These are phyloP conservation scores for Colletotrichum theobromicola DNA, from an alignment of 2,329 filamentous ascomycete species.

Conservation along the genomic window DNA sequence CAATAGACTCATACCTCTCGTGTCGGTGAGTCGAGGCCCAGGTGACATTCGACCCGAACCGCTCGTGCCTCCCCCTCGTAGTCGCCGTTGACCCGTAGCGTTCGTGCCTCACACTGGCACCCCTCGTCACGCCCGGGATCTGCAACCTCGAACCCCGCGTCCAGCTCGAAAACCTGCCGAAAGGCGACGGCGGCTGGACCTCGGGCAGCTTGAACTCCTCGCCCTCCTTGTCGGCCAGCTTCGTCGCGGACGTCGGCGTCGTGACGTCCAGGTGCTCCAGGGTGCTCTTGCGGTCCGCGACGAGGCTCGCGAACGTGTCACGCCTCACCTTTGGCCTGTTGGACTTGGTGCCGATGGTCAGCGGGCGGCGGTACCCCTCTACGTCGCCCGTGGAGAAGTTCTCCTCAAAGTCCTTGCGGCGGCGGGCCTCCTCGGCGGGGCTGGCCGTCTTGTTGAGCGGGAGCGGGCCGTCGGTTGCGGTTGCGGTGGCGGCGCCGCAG, in stretches of 20 bases:
- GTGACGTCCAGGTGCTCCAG: slow-evolving; percentile 1
- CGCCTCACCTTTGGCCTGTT: not conserved
- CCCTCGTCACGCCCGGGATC: not conserved
- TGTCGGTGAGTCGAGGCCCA: not conserved
- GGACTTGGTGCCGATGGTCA: slow-evolving; percentile 24
- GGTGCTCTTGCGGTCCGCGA: not conserved
- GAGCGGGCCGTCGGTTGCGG: not conserved
- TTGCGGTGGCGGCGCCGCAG: not conserved
- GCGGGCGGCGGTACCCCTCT: slow-evolving; percentile 16
- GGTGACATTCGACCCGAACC: not conserved
- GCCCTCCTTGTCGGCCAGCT: not conserved
- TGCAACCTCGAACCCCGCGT: slow-evolving; percentile 7
- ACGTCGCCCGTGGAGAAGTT: slow-evolving; percentile 8
- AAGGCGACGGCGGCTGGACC: slow-evolving; percentile 3
- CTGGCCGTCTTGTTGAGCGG: not conserved
- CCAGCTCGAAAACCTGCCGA: not conserved
- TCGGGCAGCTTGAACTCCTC: slow-evolving; percentile 4
- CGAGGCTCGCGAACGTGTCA: slow-evolving; percentile 8
- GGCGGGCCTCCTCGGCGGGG: not conserved
- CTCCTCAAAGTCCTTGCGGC: slow-evolving; percentile 12
- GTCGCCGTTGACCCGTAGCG: not conserved
- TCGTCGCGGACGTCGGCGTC: not conserved
- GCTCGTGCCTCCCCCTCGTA: not conserved
- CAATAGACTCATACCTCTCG: not conserved
- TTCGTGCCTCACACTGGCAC: not conserved